Evolutionary conservation across 2,329 filamentous ascomycete genomes (phyloP), one percentile per base, ranked within the genome.

Genomic region (Phyllosticta paracitricarpa): DNA sequence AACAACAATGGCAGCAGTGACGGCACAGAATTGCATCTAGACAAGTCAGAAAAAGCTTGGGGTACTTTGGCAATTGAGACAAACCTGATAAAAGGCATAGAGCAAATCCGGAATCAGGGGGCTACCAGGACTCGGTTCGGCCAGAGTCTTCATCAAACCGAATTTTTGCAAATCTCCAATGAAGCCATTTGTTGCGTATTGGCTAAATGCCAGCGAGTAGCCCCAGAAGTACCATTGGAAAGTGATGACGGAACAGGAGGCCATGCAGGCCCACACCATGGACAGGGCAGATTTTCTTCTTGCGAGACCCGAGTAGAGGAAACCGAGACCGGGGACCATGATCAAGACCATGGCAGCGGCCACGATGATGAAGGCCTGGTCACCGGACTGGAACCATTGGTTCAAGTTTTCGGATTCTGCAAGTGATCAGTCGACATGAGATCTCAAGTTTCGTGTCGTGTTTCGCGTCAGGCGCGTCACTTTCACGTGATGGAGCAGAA

Each of bases 151-250:
- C 81, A 84, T 87, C 68, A 99, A 82, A 64, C 91, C 94, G 69
- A 97, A 96, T 75, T 95, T 89, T 68, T 86, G 82, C 61, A 99
- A 78, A 73, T 97, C 85, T 61, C 94, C 94, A 71, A 99, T 97
- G 78, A 89, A 97, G 59, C 89, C 88, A 77, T 89, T 97, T 67
- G 84, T 91, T 4, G 87, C 89, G 14, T 85, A 85, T 53, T 83
- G 81, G 70, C 89, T 94, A 77, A 97, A 97, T 58, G 93, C 92
- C 64, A 99, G 81, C 14, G 93, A 96, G 76, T 96, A 99, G 48
- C 94, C 94, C 93, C 94, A 97, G 76, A 99, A 97, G 72, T 97
- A 97, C 94, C 94, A 99, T 79, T 99, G 94, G 80, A 99, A 97
- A 61, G 89, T 88, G 73, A 97, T 82, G 72, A 97, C 86, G 56